These are phyloP conservation scores for Rhodomyrtus psidioides DNA, from an alignment of 441 rosid genomes.

Conservation along the genomic window DNA sequence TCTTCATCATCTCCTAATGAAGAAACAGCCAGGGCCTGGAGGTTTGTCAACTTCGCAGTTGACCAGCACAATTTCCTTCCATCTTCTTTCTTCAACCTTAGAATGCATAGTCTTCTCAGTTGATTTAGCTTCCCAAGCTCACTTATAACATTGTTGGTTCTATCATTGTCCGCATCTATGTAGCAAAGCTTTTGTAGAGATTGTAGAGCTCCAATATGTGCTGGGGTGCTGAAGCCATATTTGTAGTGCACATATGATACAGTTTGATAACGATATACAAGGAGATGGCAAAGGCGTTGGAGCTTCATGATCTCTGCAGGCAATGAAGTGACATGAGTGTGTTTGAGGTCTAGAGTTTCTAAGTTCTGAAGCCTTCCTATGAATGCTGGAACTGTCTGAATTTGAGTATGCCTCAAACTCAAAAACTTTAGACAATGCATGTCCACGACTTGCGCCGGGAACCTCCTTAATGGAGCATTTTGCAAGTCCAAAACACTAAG, in stretches of 20 bases:
- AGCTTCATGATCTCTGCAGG: conserved; percentile 1
- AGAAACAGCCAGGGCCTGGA: neutral
- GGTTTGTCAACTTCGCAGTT: neutral
- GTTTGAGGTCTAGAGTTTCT: conserved; percentile 4
- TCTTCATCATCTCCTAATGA: neutral
- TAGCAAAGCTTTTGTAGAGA: neutral
- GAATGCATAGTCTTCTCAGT: neutral
- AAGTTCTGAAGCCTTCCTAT: conserved; percentile 6
- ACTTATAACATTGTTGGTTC: neutral
- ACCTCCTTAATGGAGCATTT: neutral
- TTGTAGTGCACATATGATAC: neutral
- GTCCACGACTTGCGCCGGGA: neutral
- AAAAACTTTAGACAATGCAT: neutral
- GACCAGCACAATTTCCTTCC: neutral
- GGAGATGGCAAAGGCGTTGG: neutral
- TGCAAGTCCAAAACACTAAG: conserved; percentile 2
- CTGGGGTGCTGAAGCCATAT: neutral
- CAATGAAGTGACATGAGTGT: neutral
- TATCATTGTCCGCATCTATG: neutral
- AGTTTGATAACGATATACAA: neutral
- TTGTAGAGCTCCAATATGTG: neutral
- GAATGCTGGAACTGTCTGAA: neutral
- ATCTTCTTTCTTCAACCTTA: neutral
- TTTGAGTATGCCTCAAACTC: neutral
- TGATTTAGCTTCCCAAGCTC: conserved; percentile 2